Base-by-base conservation (phyloP, 495 filamentous ascomycete genomes). In the Neurospora tetraspora region DNA sequence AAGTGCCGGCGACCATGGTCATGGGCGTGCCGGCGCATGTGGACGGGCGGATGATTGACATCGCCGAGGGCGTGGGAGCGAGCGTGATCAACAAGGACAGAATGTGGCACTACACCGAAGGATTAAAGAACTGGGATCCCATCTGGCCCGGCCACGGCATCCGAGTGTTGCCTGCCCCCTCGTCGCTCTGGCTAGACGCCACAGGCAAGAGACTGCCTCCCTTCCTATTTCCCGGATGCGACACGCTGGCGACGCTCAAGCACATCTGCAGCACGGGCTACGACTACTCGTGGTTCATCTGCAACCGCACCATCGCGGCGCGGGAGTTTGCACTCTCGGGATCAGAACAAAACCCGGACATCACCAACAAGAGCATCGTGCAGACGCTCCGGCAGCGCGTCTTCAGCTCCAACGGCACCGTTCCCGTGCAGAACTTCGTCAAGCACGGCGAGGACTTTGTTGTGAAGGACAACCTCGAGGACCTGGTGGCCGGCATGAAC, bases 61-160 rank as follows among this genome's bases (percentile, higher is more conserved):
- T 86, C 18, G 75, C 85, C 14, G 81, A 86, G 74, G 36, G 70
- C 0, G 81, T 79, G 1, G 85, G 85, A 11, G 85, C 84, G 3
- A 76, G 81, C 53, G 71, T 86, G 70, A 78, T 87, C 80, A 87
- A 87, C 75, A 78, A 81, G 47, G 85, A 87, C 70, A 73, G 85
- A 6, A 86, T 86, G 85, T 86, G 85, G 85, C 85, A 86, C 73
- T 87, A 87, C 74, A 87, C 85, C 11, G 85, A 87, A 72, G 85
- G 85, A 0, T 75, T 87, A 12, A 80, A 82, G 59, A 87, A 87
- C 74, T 87, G 85, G 85, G 74, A 85, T 43, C 79, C 84, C 39
- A 86, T 87, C 73, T 87, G 85, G 85, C 85, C 85, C 0, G 70
- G 73, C 31, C 85, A 87, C 77, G 85, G 85, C 31, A 87, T 87